Conservation (phyloP, 2,329 filamentous ascomycete species). For the Massarina eburnea region DNA sequence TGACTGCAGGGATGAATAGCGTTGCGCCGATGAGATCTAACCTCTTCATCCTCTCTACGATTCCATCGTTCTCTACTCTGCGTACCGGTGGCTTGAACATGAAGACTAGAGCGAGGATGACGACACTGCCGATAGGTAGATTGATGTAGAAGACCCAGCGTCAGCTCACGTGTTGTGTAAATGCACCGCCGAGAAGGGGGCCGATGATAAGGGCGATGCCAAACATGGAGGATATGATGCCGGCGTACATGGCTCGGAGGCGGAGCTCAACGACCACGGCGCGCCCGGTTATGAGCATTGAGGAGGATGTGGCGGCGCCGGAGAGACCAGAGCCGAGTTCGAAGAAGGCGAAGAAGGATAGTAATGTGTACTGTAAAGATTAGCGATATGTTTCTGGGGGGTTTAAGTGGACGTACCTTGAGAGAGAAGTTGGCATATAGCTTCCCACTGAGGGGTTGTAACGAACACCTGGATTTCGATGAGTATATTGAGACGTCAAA, state of each 20-base stretch:
- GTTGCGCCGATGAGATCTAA: conserved; percentile 50
- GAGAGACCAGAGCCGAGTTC: conserved; percentile 51
- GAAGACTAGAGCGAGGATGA: conserved; percentile 12
- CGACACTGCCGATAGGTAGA: conserved; percentile 44
- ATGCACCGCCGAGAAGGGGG: conserved; percentile 43
- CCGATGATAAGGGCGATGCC: conserved; percentile 35
- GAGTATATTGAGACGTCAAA: background rate
- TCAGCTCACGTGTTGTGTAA: conserved; percentile 47
- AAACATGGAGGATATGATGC: conserved; percentile 47
- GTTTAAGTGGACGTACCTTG: conserved; percentile 37
- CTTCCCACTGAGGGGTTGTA: conserved; percentile 45
- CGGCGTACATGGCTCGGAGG: conserved; percentile 48
- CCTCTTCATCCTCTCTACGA: conserved; percentile 31
- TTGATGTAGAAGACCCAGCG: conserved; percentile 50
- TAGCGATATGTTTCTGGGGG: conserved; percentile 9
- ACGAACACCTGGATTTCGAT: conserved; percentile 14
- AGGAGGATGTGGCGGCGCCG: conserved; percentile 43
- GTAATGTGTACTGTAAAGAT: conserved; percentile 25
- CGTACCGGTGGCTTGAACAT: conserved; percentile 19
- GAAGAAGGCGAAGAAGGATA: conserved; percentile 46
- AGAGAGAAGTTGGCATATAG: conserved; percentile 46
- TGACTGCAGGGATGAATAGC: conserved; percentile 44
- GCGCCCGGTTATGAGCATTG: conserved; percentile 50
- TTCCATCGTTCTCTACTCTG: conserved; percentile 14
- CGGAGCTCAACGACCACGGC: conserved; percentile 44